Conservation (phyloP, 768 basidiomycete species). For the Phaeotremella skinneri region DNA sequence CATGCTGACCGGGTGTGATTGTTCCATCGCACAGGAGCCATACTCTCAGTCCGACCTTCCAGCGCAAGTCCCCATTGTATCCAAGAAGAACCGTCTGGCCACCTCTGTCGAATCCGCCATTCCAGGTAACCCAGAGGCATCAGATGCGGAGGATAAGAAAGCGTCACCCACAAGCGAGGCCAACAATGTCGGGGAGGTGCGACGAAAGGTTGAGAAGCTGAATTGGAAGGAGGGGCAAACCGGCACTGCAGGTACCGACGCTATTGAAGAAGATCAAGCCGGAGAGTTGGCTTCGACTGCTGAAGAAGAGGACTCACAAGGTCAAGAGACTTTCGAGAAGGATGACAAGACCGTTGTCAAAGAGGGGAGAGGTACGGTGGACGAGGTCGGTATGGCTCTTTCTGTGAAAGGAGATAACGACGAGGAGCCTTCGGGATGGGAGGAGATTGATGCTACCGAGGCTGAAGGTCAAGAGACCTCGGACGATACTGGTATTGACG, state of each 20-base stretch:
- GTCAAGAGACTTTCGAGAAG: background rate
- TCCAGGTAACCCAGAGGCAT: slow-evolving; percentile 3
- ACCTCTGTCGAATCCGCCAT: slow-evolving; percentile 1
- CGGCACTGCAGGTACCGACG: background rate
- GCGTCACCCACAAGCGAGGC: slow-evolving; percentile 22
- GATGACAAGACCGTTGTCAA: background rate
- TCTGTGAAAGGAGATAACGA: slow-evolving; percentile 8
- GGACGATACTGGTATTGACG: background rate
- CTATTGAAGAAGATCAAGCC: slow-evolving; percentile 7
- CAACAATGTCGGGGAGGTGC: slow-evolving; percentile 41
- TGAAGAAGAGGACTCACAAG: slow-evolving; percentile 19
- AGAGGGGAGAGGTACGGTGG: background rate
- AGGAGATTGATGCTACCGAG: slow-evolving; percentile 17
- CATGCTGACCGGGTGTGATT: background rate
- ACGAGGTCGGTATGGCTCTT: background rate
- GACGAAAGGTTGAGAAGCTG: slow-evolving; percentile 45
- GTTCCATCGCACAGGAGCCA: slow-evolving; percentile 31
- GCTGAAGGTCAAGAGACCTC: slow-evolving; percentile 9
- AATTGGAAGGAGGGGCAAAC: slow-evolving; percentile 27
- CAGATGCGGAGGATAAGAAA: background rate
- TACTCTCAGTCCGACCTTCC: slow-evolving; percentile 16
- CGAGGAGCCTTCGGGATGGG: slow-evolving; percentile 5
- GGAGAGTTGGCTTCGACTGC: slow-evolving; percentile 8
- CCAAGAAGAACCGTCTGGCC: slow-evolving; percentile 43
- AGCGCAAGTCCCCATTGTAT: slow-evolving; percentile 14